A percentile compares a stretch with the other conserved stretches of the same genome.
phyloP scores from a whole-genome alignment of 2,329 filamentous ascomycete species.

The Aspergillus piperis region DNA sequence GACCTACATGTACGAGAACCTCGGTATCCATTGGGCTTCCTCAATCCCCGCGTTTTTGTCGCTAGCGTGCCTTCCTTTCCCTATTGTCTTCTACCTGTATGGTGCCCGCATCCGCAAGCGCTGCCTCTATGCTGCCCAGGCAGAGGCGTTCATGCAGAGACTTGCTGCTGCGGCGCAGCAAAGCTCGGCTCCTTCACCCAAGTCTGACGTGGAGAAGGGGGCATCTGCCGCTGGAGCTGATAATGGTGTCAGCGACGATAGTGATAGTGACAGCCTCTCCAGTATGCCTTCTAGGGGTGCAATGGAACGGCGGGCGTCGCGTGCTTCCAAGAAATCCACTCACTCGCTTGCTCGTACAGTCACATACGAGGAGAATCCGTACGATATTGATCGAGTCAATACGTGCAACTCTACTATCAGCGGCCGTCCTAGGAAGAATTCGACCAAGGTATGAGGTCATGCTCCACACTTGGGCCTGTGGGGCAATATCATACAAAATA shows the following conservation, averaged over 20 bases:
- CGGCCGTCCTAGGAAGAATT: constrained; percentile 5
- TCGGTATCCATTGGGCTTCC: constrained; percentile 54
- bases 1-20: constrained; percentile 45
- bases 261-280: constrained; percentile 18
- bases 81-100: constrained; percentile 48
- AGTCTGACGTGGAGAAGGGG: constrained; percentile 21
- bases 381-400: constrained; percentile 48
- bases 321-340: constrained; percentile 16
- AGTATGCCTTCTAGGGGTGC: constrained; percentile 15
- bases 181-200: constrained; percentile 10
- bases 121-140: constrained; percentile 45
- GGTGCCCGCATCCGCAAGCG: constrained; percentile 41
- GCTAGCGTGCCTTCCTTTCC: constrained; percentile 46
- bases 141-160: constrained; percentile 40
- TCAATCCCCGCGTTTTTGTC: constrained; percentile 50
- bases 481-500: not conserved
- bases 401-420: constrained; percentile 37
- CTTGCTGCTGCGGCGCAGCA: constrained; percentile 31
- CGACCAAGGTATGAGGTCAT: not conserved
- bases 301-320: constrained; percentile 20
- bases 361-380: constrained; percentile 49
- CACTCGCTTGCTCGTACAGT: constrained; percentile 24
- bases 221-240: not conserved
- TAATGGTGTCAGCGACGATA: constrained; percentile 3
- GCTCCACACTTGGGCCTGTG: not conserved